Percentiles rank a stretch among this genome's conserved stretches.
Conservation (phyloP, 768 basidiomycete genomes). For the Scleroderma bovista region DNA sequence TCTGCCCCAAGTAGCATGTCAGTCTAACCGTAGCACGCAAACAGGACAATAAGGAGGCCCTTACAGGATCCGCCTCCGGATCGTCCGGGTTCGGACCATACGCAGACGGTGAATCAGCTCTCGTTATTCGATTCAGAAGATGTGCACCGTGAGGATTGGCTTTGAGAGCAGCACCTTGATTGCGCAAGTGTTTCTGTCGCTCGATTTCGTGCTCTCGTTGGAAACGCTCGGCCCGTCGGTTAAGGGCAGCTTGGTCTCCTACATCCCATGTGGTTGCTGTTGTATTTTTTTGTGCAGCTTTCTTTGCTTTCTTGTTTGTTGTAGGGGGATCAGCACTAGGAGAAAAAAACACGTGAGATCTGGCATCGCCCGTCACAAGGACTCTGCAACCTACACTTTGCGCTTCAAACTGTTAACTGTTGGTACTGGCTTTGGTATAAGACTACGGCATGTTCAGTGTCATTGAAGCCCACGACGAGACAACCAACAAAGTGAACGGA, state of each 20-base stretch:
- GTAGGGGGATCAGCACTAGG: slow-evolving; percentile 34
- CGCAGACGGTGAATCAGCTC: slow-evolving; percentile 45
- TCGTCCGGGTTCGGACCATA: slow-evolving; percentile 49
- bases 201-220: slow-evolving; percentile 87
- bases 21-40: background rate
- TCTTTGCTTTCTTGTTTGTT: slow-evolving; percentile 61
- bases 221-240: slow-evolving; percentile 82
- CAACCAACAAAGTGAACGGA: background rate
- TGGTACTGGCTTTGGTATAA: slow-evolving; percentile 55
- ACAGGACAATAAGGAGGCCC: slow-evolving; percentile 21
- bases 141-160: slow-evolving; percentile 47
- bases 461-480: slow-evolving; percentile 15
- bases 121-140: slow-evolving; percentile 42
- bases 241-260: slow-evolving; percentile 64
- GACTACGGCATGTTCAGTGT: slow-evolving; percentile 32
- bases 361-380: background rate
- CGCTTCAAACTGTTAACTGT: slow-evolving; percentile 56
- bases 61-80: slow-evolving; percentile 66
- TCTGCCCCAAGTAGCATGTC: slow-evolving; percentile 43
- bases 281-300: slow-evolving; percentile 38
- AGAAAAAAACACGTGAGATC: slow-evolving; percentile 7
- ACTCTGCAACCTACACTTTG: slow-evolving; percentile 50
- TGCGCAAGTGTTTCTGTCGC: slow-evolving; percentile 48
- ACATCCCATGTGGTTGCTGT: slow-evolving; percentile 40
- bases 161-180: slow-evolving; percentile 32